Base-by-base conservation (phyloP, 345 rosid species). In the Hibiscus mutabilis region DNA sequence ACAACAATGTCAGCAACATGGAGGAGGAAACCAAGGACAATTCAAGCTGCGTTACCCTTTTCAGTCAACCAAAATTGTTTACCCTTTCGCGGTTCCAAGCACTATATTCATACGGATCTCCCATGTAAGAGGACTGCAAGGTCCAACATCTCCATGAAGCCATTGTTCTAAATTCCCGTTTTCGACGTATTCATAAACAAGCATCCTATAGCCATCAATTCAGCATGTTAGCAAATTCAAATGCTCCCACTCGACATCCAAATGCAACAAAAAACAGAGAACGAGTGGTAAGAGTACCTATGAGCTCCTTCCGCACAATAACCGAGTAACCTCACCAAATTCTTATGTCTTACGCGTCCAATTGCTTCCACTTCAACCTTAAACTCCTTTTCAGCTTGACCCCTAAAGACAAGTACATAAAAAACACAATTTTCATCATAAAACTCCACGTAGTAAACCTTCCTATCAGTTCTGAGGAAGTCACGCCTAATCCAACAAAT, bases 311-410 rank as follows among this genome's bases (percentile, higher is more conserved):
- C 98, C 33, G 84, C 98, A 71, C 98, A 94, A 81, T 94, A 94
- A 78, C 98, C 98, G 47, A 90, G 88, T 78, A 94, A 78, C 61
- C 98, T 84, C 85, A 88, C 98, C 83, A 94, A 86, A 79, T 94
- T 94, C 88, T 94, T 94, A 68, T 91, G 98, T 73, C 98, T 79
- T 2, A 91, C 97, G 14, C 97, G 84, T 16, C 98, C 98, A 22
- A 94, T 94, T n/a, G 98, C 97, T 82, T 94, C 98, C 18, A 94
- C 98, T 75, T 94, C 97, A 53, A 94, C 97, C 79, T 87, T 94
- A 51, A 94, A 94, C 76, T 94, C 98, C 88, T 86, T 94, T 86
- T 91, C 98, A 69, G 97, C 97, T 73, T 94, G 98, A 74, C 98
- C 98, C 82, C 89, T 89, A 42, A 33, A 70, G 73, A 63, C 59